Evolutionary conservation across 306 rosid species (phyloP).

Genomic region (Prunus kanzakura): DNA sequence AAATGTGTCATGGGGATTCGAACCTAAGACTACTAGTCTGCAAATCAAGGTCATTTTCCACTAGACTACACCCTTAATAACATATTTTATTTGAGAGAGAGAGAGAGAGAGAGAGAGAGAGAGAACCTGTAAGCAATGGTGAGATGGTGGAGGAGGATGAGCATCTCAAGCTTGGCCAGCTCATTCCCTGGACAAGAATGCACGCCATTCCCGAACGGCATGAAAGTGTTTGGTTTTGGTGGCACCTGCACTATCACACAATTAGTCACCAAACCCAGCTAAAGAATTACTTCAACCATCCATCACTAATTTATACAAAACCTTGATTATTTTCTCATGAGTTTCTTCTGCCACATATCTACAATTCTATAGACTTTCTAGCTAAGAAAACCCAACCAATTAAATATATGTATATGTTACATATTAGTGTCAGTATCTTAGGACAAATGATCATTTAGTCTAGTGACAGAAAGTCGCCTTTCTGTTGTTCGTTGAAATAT

Average conservation of each 20-base stretch:
- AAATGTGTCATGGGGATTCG: accelerated
- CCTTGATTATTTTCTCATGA: too few species aligned
- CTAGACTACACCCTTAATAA: too few species aligned
- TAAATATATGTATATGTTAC: too few species aligned
- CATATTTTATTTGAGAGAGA: background rate
- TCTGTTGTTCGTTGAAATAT: too few species aligned
- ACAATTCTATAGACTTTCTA: too few species aligned
- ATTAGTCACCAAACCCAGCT: conserved; percentile 10
- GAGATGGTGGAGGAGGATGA: conserved; percentile 86
- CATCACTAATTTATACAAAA: background rate
- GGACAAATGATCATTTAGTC: too few species aligned
- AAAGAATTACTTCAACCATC: background rate
- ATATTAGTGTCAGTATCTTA: too few species aligned
- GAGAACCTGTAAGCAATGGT: conserved; percentile 65
- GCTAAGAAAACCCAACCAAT: too few species aligned
- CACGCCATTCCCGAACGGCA: conserved; percentile 92
- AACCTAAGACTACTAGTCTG: too few species aligned
- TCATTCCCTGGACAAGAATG: conserved; percentile 99
- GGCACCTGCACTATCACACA: conserved; percentile 67
- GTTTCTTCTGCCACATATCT: too few species aligned
- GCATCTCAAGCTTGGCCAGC: conserved; percentile 85
- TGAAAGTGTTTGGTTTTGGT: conserved; percentile 80
- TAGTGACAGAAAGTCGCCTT: too few species aligned
- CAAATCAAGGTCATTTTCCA: accelerated
- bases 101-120: background rate